Base-by-base conservation (phyloP, 2,329 filamentous ascomycete species). In the Nemania bipapillata region DNA sequence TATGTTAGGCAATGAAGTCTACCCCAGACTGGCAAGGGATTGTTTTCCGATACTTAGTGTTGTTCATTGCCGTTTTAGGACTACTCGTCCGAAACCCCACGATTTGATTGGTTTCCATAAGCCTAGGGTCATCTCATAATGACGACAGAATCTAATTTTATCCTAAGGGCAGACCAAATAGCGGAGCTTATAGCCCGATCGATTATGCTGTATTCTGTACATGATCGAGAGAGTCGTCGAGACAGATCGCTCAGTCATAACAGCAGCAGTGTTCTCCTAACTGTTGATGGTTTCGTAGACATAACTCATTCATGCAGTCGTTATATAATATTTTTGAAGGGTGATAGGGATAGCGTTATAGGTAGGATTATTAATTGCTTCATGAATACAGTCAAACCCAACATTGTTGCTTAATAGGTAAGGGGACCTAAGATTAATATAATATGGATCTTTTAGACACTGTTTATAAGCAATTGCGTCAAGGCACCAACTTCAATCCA, bases 51-150 rank as follows among this genome's bases (percentile, higher is more conserved):
- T 40, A 11, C n/a, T 26, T 3, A 3, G 8, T 40, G 68, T 50
- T 26, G 37, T 50, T 69, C 69, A 69, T 69, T 71, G 50, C 69
- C 63, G 45, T 57, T 69, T 69, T 58, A 12, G 69, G 69, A 54
- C 32, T 35, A 5, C 3, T 4, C 1, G 17, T 40, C 35, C 6
- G 24, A 47, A 57, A 37, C 52, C 9, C 6, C 24, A 32, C 4
- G 40, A 37, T 69, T 11, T 69, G 42, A 71, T 71, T 71, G 69
- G 69, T 26, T 63, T 3, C 28, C n/a, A n/a, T 8, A 1, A 20
- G 26, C 53, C 3, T 32, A 56, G 47, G 37, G 57, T 26, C 35
- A 35, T 52, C 9, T 4, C 4, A 24, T 24, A 61, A 71, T 71
- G 69, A 71, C 69, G 69, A 71, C 69, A 69, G 20, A 22, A 50